Evolutionary conservation across 176 grass and related monocot genomes (phyloP), one percentile per base, ranked within the genome.

Genomic region (Eragrostis curvula): DNA sequence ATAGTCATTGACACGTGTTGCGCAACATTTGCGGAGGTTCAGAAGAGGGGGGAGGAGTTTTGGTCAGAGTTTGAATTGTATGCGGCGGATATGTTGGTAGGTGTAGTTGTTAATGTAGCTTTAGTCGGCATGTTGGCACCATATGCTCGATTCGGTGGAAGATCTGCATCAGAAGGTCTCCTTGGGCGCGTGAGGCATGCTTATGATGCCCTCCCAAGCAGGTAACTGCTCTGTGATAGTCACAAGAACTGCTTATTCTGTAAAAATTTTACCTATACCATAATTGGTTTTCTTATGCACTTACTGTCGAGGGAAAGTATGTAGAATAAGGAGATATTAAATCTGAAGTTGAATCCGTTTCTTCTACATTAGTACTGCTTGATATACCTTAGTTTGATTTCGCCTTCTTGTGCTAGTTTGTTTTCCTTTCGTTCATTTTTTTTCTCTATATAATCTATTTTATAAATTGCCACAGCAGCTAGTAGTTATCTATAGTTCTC

Each of bases 11-110:
- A 98, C 36, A 95, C 95, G 0, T 98, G 95, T 67, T 95, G 92
- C 8, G 95, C 92, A 11, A 97, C 92, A 27, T 94, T 98, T 44
- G 95, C 90, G 3, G 92, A 98, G 79, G 87, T 98, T 71, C 92
- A 98, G 75, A 98, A 98, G 88, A 94, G 92, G 73, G 95, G 95
- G 8, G 84, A 93, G 30, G 95, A 98, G 73, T 98, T 93, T 84
- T 98, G 92, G 95, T 90, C 92, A 10, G 95, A 98, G 68, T 98
- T 94, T 49, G 95, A 98, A 84, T 66, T 98, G 88, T 98, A 98
- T 81, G 81, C 92, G 21, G 95, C 88, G 0, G 95, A 98, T 87
- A 91, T 98, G 81, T 81, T 98, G 75, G 95, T 98, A 77, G 95
- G 95, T 49, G 77, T 95, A 74, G 92, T 93, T 84, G 95, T 95